These are phyloP conservation scores for Cucurbitaria berberidis DNA, from an alignment of 2,329 filamentous ascomycete species.

Conservation along the genomic window DNA sequence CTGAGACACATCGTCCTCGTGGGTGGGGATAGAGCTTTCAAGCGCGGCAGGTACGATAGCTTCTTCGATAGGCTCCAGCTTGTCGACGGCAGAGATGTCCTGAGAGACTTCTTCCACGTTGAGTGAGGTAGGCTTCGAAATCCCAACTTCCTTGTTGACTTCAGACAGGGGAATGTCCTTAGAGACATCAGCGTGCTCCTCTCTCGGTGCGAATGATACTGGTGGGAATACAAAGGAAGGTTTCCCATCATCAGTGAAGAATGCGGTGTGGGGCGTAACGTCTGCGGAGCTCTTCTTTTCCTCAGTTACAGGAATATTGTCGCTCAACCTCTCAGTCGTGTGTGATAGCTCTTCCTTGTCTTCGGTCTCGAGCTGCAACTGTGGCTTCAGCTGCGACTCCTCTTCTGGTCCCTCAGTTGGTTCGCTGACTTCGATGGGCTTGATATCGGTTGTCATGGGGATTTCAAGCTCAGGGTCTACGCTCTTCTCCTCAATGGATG, in stretches of 20 bases:
- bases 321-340: background rate
- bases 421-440: background rate
- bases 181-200: background rate
- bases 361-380: conserved; percentile 6
- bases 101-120: background rate
- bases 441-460: background rate
- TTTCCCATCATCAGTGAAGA: conserved; percentile 14
- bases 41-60: background rate
- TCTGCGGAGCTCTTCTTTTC: background rate
- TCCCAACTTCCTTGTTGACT: background rate
- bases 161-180: background rate
- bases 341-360: background rate
- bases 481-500: conserved; percentile 7
- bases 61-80: background rate
- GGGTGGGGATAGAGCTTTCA: conserved; percentile 4
- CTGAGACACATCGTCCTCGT: conserved; percentile 17
- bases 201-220: background rate
- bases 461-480: conserved; percentile 4
- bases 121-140: background rate
- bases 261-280: conserved; percentile 14
- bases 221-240: conserved; percentile 11
- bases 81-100: background rate
- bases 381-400: conserved; percentile 4
- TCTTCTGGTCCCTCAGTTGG: background rate
- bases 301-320: background rate